A percentile compares a stretch with the other conserved stretches of the same genome.
phyloP scores from a whole-genome alignment of 2,329 filamentous ascomycete species.

The Aspergillus bombycis region DNA sequence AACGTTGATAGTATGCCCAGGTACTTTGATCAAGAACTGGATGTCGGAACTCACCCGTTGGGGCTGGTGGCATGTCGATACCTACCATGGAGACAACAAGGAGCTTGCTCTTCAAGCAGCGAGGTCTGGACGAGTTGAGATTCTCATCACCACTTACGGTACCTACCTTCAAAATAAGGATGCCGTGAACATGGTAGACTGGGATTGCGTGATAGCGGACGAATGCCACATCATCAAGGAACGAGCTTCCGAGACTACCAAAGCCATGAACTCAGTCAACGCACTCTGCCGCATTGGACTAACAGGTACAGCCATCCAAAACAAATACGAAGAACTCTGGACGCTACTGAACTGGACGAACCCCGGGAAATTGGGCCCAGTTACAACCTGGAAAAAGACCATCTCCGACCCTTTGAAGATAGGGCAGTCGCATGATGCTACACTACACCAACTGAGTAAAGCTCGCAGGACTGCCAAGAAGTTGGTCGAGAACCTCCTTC shows the following conservation, averaged over 20 bases:
- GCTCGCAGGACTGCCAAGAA: conserved; percentile 81
- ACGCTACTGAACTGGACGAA: conserved; percentile 95
- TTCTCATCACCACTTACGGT: conserved; percentile 91
- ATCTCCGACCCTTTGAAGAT: conserved; percentile 80
- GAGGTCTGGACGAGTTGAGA: conserved; percentile 74
- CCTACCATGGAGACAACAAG: conserved; percentile 75
- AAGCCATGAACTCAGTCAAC: conserved; percentile 88
- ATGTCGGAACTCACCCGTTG: conserved; percentile 80
- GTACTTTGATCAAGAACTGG: conserved; percentile 89
- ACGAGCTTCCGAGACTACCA: conserved; percentile 72
- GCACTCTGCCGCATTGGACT: conserved; percentile 89
- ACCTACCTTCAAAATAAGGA: conserved; percentile 80
- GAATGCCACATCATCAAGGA: conserved; percentile 93
- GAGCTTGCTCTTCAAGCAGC: conserved; percentile 74
- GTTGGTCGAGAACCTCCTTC: conserved; percentile 83
- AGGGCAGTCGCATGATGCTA: conserved; percentile 92
- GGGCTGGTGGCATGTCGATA: conserved; percentile 93
- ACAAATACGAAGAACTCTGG: conserved; percentile 97
- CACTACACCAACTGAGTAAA: conserved; percentile 75
- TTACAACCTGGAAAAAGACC: conserved; percentile 74
- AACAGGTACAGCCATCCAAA: conserved; percentile 95
- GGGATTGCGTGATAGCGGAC: conserved; percentile 94
- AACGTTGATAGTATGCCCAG: conserved; percentile 84
- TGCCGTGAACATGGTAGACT: conserved; percentile 79
- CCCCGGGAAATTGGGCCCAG: conserved; percentile 70